Conservation (phyloP, 805 yeast genomes). For the Starmerella vitae region DNA sequence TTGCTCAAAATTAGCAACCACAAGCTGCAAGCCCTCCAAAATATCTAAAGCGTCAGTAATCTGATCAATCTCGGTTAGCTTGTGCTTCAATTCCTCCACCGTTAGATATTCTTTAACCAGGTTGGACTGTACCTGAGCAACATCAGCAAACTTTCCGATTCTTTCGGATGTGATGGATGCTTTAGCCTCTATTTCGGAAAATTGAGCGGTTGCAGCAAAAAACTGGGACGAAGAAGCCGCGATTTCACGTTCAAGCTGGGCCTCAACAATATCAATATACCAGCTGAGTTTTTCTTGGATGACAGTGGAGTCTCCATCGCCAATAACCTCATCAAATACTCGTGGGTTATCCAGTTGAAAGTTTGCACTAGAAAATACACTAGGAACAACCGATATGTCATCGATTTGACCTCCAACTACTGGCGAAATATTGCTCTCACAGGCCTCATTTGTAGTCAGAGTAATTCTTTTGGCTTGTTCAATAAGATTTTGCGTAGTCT, state of each 20-base stretch:
- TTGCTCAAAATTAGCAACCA: constrained; percentile 43
- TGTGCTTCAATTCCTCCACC: constrained; percentile 7
- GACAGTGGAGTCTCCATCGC: constrained; percentile 35
- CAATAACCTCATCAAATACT: constrained; percentile 60
- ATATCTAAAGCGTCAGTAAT: constrained; percentile 35
- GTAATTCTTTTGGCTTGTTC: not conserved
- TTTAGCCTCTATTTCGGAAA: constrained; percentile 42
- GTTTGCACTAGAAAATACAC: constrained; percentile 48
- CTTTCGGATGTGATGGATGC: constrained; percentile 25
- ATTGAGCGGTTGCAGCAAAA: constrained; percentile 69
- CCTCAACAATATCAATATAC: constrained; percentile 75
- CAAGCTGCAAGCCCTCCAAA: constrained; percentile 33
- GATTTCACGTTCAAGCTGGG: constrained; percentile 66
- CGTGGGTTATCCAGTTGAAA: constrained; percentile 85
- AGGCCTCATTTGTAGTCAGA: not conserved
- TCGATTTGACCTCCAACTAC: not conserved
- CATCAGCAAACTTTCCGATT: constrained; percentile 34
- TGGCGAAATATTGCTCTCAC: not conserved
- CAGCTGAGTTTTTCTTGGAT: constrained; percentile 68
- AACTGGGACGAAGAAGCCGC: constrained; percentile 74
- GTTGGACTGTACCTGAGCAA: constrained; percentile 4
- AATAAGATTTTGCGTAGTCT: constrained; percentile 10
- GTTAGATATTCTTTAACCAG: constrained; percentile 14
- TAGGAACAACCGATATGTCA: constrained; percentile 41
- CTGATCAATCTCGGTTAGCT: constrained; percentile 32